Conservation (phyloP, 2,329 filamentous ascomycete genomes). For the Phyllosticta capitalensis region DNA sequence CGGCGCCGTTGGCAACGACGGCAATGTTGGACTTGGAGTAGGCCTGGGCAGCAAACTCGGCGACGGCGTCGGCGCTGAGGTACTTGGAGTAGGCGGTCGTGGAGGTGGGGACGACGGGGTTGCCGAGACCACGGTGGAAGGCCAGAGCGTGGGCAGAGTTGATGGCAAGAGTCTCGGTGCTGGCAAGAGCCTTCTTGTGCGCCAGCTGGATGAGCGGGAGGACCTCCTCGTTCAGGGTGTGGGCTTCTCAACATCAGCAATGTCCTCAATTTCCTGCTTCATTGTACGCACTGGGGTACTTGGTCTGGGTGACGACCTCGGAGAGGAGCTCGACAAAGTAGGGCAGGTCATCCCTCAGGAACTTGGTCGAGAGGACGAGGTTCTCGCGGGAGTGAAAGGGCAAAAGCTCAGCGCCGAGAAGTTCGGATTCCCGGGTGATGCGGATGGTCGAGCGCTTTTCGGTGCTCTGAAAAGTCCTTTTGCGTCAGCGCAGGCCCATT, state of each 20-base stretch:
- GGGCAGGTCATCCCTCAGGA: constrained; percentile 88
- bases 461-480: constrained; percentile 57
- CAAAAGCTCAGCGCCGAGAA: constrained; percentile 82
- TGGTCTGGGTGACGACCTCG: constrained; percentile 81
- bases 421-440: constrained; percentile 89
- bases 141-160: constrained; percentile 79
- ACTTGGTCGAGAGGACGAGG: constrained; percentile 84
- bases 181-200: constrained; percentile 61
- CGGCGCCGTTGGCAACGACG: constrained; percentile 80
- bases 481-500: constrained; percentile 9
- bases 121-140: constrained; percentile 88
- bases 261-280: constrained; percentile 3
- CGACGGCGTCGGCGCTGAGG: constrained; percentile 64
- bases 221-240: constrained; percentile 87
- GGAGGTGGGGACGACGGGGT: constrained; percentile 62
- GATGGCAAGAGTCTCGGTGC: constrained; percentile 60
- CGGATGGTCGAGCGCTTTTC: constrained; percentile 78
- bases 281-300: constrained; percentile 57
- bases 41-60: constrained; percentile 64
- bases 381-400: constrained; percentile 90
- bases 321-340: constrained; percentile 95
- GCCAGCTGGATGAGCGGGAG: constrained; percentile 65
- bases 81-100: constrained; percentile 69
- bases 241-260: constrained; percentile 45
- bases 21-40: constrained; percentile 89